Conservation (phyloP, 1,284 basidiomycete species). For the Papiliotrema flavescens region DNA sequence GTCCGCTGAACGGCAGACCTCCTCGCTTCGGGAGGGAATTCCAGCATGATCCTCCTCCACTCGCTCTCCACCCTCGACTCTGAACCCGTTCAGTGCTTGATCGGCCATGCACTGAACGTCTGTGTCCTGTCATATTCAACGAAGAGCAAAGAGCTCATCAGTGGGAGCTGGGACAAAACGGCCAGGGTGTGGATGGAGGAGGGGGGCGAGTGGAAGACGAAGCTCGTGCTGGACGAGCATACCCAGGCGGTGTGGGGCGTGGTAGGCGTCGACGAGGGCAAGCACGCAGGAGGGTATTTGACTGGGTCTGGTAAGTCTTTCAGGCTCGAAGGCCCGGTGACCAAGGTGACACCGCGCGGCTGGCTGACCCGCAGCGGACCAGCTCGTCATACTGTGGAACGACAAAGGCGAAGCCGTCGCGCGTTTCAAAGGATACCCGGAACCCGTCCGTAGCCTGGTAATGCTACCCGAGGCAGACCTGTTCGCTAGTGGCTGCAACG, state of each 20-base stretch:
- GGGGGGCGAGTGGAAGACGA: constrained; percentile 17
- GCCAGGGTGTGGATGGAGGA: constrained; percentile 29
- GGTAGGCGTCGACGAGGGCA: constrained; percentile 20
- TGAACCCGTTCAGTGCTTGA: constrained; percentile 19
- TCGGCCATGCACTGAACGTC: constrained; percentile 35
- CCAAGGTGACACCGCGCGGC: neutral
- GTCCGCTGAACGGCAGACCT: constrained; percentile 8
- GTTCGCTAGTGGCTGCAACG: constrained; percentile 38
- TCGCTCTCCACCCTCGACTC: constrained; percentile 15
- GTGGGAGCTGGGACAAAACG: constrained; percentile 38
- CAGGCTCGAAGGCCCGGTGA: no score
- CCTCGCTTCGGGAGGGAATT: constrained; percentile 36
- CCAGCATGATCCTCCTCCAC: constrained; percentile 35
- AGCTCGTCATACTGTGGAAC: constrained; percentile 27
- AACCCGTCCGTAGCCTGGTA: constrained; percentile 29
- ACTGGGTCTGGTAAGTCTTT: no score
- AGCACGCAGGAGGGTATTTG: constrained; percentile 17
- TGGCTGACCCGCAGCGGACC: constrained; percentile 21
- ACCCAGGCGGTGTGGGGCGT: constrained; percentile 39
- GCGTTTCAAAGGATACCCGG: constrained; percentile 29
- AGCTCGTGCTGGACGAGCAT: constrained; percentile 27
- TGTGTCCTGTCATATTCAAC: constrained; percentile 26
- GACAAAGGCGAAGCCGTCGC: constrained; percentile 14
- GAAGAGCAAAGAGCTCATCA: constrained; percentile 22
- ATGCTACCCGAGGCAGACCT: constrained; percentile 14